phyloP scores from a whole-genome alignment of 257 asterid genomes.

The Lycium ferocissimum region DNA sequence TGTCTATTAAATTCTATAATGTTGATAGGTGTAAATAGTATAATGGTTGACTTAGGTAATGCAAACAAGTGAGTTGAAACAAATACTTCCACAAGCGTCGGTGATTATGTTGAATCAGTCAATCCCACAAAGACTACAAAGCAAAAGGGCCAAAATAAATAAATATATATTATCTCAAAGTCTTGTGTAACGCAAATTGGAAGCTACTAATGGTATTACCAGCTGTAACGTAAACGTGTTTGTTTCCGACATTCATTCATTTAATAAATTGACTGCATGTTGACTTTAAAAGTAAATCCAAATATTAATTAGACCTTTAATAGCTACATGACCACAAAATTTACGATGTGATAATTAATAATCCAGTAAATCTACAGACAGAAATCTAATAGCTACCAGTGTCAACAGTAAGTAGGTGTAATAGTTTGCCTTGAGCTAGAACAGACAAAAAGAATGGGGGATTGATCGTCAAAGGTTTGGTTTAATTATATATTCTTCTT shows the following conservation, averaged over 20 bases:
- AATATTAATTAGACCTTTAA: neutral
- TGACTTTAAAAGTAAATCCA: neutral
- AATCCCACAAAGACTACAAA: neutral
- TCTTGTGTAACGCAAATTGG: neutral
- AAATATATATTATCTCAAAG: neutral
- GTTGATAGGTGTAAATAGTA: neutral
- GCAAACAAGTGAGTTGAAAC: conserved; percentile 4
- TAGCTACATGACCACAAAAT: neutral
- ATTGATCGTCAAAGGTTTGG: neutral
- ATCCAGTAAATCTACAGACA: neutral
- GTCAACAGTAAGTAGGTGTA: conserved; percentile 24
- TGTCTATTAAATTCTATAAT: neutral
- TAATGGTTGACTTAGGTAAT: neutral
- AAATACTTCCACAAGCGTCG: conserved; percentile 19
- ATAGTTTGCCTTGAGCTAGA: conserved; percentile 18
- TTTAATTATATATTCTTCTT: neutral
- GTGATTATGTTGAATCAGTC: conserved; percentile 26
- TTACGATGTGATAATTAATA: neutral
- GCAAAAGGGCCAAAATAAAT: neutral
- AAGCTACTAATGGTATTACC: neutral
- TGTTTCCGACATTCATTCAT: neutral
- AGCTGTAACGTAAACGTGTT: conserved; percentile 19
- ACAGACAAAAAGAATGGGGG: neutral
- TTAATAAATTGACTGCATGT: neutral
- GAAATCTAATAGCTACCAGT: neutral